Evolutionary conservation across 306 rosid genomes (phyloP), one percentile per base, ranked within the genome.

Genomic region (Dryas octopetala): DNA sequence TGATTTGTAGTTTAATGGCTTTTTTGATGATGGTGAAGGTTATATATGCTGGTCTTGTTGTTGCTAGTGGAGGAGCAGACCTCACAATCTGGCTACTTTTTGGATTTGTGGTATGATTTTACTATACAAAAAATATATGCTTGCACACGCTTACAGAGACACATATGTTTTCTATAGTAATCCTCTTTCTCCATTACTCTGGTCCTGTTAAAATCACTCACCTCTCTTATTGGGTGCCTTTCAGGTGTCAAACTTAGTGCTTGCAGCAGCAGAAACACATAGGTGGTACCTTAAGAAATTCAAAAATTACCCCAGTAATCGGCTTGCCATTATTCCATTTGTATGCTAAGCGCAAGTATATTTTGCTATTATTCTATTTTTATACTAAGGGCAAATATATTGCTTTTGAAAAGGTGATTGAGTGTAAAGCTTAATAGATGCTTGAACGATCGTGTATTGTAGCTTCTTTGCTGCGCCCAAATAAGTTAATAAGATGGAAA

Each of bases 191-290:
- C 64, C 52, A 0, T 40, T 62, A 13, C 23, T 71, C 52, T 70
- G 46, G 17, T 48, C 63, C 16, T 13, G 7, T 13, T 43, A n/a
- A 71, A 46, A 19, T 16, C 6, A 2, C 68, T 57, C 1, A 52
- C 69, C 28, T 9, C 4, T 71, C 69, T 73, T 58, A 50, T 54
- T 12, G 50, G 65, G 9, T 69, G 58, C 46, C 45, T 59, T 75
- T 75, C 83, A 94, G 97, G 95, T 89, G 83, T 87, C 88, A 62
- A 91, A 94, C 74, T 78, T 94, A 74, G 71, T 77, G 67, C 73
- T 91, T 66, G 90, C 95, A 70, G 96, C 97, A 23, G 93, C 84
- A 62, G 96, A 94, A 86, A 91, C 97, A 9, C 97, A 90, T 52
- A 83, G 78, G 59, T 91, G 98, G 98, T 91, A 94, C 82, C 81